These are phyloP conservation scores for Trypanosoma rangeli DNA, from an alignment of 208 protist species.

Conservation along the genomic window DNA sequence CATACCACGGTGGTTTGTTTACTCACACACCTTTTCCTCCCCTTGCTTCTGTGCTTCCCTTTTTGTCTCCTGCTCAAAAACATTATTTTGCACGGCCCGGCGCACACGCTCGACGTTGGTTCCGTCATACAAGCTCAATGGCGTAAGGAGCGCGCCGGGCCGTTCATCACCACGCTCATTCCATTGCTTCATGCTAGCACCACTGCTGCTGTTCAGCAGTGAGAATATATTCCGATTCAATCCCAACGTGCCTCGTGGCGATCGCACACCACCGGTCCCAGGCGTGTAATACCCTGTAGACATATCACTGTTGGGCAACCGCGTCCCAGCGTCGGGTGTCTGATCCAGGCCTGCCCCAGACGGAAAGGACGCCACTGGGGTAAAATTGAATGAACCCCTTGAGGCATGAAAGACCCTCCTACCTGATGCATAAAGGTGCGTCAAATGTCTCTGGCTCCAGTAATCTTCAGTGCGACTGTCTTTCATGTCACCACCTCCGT, in stretches of 20 bases:
- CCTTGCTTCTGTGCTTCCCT: not conserved
- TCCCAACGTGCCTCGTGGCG: not conserved
- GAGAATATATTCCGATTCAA: not conserved
- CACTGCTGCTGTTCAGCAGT: too few species aligned
- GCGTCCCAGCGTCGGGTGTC: not conserved
- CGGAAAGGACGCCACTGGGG: not conserved
- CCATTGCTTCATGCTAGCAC: not conserved
- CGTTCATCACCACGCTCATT: not conserved
- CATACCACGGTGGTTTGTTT: too few species aligned
- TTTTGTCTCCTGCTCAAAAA: not conserved
- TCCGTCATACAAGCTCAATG: not conserved
- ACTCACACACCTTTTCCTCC: not conserved
- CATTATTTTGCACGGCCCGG: not conserved
- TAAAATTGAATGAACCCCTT: not conserved
- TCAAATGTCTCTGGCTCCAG: too few species aligned
- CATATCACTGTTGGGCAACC: not conserved
- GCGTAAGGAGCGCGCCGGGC: not conserved
- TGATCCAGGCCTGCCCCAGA: not conserved
- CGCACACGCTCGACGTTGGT: constrained; percentile 3
- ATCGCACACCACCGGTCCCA: not conserved
- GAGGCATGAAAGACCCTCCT: not conserved
- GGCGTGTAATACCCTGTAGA: not conserved
- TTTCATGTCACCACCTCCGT: not conserved
- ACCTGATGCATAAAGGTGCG: not conserved
- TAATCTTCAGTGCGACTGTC: too few species aligned